phyloP scores from a whole-genome alignment of 1,139 yeast genomes.

The Hemisphaericaspora xylofermentans region DNA sequence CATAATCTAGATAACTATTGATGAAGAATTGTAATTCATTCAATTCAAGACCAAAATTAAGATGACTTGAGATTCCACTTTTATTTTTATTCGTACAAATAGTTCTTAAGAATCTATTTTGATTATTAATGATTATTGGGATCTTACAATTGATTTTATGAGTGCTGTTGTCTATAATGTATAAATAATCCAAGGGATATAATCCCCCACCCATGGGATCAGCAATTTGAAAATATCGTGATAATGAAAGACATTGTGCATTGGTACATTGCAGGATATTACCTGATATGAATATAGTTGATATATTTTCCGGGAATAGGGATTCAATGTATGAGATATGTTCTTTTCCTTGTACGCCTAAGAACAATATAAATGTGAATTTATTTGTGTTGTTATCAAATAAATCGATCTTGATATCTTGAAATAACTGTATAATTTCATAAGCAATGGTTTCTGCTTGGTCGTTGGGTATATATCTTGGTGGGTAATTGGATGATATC shows the following conservation, averaged over 20 bases:
- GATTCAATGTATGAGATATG: conserved; percentile 14
- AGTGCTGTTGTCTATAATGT: conserved; percentile 33
- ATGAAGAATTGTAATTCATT: conserved; percentile 16
- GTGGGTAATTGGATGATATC: conserved; percentile 2
- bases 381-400: neutral
- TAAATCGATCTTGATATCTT: conserved; percentile 2
- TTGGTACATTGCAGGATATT: conserved; percentile 10
- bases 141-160: conserved; percentile 23
- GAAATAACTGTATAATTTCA: neutral
- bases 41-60: conserved; percentile 22
- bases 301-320: conserved; percentile 14
- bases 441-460: conserved; percentile 5
- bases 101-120: conserved; percentile 15
- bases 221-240: conserved; percentile 28
- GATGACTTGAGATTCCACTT: conserved; percentile 9
- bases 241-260: conserved; percentile 19
- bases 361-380: conserved; percentile 22
- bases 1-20: conserved; percentile 2
- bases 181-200: conserved; percentile 45
- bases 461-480: conserved; percentile 5
- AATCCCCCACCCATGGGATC: conserved; percentile 55
- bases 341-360: conserved; percentile 33
- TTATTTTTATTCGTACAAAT: neutral
- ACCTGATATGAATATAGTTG: conserved; percentile 15
- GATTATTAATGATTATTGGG: conserved; percentile 20